Evolutionary conservation across 768 basidiomycete species (phyloP), one percentile per base, ranked within the genome.

Genomic region (Boletus subparvulus): DNA sequence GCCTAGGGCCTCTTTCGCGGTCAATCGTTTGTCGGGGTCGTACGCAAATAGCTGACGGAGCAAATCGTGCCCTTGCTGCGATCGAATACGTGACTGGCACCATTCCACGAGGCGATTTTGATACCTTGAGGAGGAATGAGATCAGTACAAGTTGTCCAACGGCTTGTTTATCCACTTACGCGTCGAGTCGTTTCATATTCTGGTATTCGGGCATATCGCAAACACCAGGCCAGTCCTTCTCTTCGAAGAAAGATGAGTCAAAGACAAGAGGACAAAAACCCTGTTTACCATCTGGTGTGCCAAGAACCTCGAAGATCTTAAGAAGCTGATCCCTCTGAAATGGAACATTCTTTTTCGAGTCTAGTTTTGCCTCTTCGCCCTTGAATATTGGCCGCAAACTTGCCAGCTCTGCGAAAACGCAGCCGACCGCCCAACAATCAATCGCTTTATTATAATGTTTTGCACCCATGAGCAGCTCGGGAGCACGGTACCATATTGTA

Each of bases 401-500:
- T 2, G 97, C 86, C 19, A 99, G 76, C 73, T 99, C 97, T 1
- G 95, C 97, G 75, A 96, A 88, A 43, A 99, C 98, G 69, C 97
- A 99, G 1, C 95, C 97, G 6, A 98, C 87, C 26, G 97, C 95
- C 97, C 97, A 99, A 52, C 93, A 86, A 69, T 99, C 94, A 40
- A 98, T 87, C 5, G 95, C 91, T 63, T 92, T 94, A 62, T 97
- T 96, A 72, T 99, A 99, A 73, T 99, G 97, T 60, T 94, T 93
- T 1, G 96, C 94, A 28, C 97, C 96, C 75, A 99, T 81, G 11
- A 99, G 81, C 3, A 99, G 83, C 69, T 99, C 97, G 0, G 97
- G 97, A 8, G 94, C 93, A 50, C 97, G 90, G 70, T 99, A 99
- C 97, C 97, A 98, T 67, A 99, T 98, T 0, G 97, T 99, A 13